phyloP scores from a whole-genome alignment of 1,139 yeast genomes.

The Saccharomyces hybrid region DNA sequence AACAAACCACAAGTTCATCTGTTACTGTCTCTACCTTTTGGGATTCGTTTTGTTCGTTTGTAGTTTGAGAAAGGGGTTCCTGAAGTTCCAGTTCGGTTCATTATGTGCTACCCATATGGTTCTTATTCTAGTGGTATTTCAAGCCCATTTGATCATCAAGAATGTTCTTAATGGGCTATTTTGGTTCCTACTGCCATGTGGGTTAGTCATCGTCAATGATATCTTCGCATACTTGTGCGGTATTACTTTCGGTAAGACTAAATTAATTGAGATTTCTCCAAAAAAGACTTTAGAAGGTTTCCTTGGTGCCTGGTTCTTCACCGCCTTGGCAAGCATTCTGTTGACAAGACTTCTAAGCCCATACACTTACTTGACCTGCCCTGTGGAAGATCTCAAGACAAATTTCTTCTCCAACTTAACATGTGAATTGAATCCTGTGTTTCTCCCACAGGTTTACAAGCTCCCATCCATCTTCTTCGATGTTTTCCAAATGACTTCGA shows the following conservation, averaged over 20 bases:
- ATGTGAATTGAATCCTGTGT: slow-evolving; percentile 85
- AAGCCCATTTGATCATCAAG: slow-evolving; percentile 86
- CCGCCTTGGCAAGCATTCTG: slow-evolving; percentile 64
- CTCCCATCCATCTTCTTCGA: slow-evolving; percentile 63
- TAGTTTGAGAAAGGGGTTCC: slow-evolving; percentile 80
- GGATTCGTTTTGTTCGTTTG: slow-evolving; percentile 89
- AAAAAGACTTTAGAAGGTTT: slow-evolving; percentile 97
- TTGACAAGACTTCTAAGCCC: slow-evolving; percentile 58
- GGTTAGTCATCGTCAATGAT: slow-evolving; percentile 88
- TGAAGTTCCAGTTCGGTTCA: slow-evolving; percentile 89
- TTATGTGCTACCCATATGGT: slow-evolving; percentile 94
- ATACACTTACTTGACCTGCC: slow-evolving; percentile 78
- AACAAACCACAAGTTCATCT: slow-evolving; percentile 74
- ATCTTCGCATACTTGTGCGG: slow-evolving; percentile 96
- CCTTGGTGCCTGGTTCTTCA: slow-evolving; percentile 94
- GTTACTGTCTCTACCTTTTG: slow-evolving; percentile 74
- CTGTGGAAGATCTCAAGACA: slow-evolving; percentile 57
- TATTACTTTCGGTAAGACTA: slow-evolving; percentile 90
- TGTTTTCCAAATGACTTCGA: slow-evolving; percentile 39
- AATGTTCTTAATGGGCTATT: slow-evolving; percentile 85
- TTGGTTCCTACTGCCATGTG: slow-evolving; percentile 91
- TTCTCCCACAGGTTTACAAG: slow-evolving; percentile 67
- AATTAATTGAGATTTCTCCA: slow-evolving; percentile 87
- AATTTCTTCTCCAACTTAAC: slow-evolving; percentile 54
- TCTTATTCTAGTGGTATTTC: slow-evolving; percentile 79